phyloP scores from a whole-genome alignment of 1,284 basidiomycete species.

The Boletus smithii region DNA sequence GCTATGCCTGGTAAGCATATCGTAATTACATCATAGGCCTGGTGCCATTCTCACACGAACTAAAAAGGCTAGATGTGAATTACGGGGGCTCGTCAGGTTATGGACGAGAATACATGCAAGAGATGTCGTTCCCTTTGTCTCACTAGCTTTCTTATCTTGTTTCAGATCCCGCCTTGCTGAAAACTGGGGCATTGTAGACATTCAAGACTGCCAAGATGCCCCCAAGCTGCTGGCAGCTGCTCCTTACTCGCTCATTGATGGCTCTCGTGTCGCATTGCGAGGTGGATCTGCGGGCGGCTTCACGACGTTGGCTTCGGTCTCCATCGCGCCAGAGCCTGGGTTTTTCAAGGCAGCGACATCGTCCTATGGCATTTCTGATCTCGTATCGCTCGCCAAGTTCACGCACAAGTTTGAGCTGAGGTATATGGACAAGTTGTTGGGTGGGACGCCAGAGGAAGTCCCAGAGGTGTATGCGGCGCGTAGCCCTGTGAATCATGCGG shows the following conservation, averaged over 20 bases:
- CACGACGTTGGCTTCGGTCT: slow-evolving; percentile 46
- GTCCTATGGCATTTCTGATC: slow-evolving; percentile 54
- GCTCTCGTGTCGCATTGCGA: slow-evolving; percentile 55
- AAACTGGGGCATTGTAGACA: slow-evolving; percentile 32
- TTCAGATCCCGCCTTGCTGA: slow-evolving; percentile 30
- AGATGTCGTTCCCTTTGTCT: no score
- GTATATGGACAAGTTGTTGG: slow-evolving; percentile 55
- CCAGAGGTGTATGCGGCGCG: slow-evolving; percentile 30
- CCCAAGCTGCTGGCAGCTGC: slow-evolving; percentile 21
- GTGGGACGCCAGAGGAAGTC: slow-evolving; percentile 41
- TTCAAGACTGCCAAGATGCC: slow-evolving; percentile 32
- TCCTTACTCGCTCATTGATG: slow-evolving; percentile 27
- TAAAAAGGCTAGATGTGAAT: slow-evolving; percentile 31
- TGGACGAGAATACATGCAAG: slow-evolving; percentile 32
- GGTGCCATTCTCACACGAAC: not conserved
- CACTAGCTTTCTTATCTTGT: not conserved
- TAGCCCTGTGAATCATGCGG: slow-evolving; percentile 28
- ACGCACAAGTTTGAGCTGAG: slow-evolving; percentile 68
- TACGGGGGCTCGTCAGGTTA: slow-evolving; percentile 33
- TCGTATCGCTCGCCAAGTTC: slow-evolving; percentile 45
- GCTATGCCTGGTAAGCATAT: slow-evolving; percentile 34
- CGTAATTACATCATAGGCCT: no score
- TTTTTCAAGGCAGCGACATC: slow-evolving; percentile 34
- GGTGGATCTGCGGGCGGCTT: slow-evolving; percentile 64
- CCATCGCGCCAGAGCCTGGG: slow-evolving; percentile 42